Evolutionary conservation across 1,284 basidiomycete species (phyloP), one percentile per base, ranked within the genome.

Genomic region (Leccinum fallax): DNA sequence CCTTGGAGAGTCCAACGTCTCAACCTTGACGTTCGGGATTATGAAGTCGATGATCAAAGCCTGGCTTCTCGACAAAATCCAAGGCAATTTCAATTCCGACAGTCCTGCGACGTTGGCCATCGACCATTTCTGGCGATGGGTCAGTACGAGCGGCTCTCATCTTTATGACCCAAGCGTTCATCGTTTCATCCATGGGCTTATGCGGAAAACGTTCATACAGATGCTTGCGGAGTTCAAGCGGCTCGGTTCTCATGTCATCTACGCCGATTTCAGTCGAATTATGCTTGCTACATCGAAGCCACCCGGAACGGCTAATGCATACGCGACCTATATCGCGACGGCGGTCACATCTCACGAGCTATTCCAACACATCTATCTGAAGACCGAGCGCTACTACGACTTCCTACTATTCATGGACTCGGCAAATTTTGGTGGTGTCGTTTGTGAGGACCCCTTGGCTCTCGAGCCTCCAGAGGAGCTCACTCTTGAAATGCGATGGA

Each of bases 81-180:
- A 85, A 55, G 79, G 82, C 63, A 82, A 85, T 63, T 83, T 83
- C 53, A 82, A 85, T 63, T 83, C 83, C 53, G 82, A 84, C 38
- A 85, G 86, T 60, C 86, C 90, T 0, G 85, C 88, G 0, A 83
- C 85, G 7, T 71, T 92, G 7, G 83, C 85, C 0, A 84, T 93
- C 57, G 94, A 97, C 72, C 95, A 98, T 75, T 98, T 99, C 78
- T 98, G 96, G 95, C 84, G 97, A 34, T 99, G 97, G 97, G 85
- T 97, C 65, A 93, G 89, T 70, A 95, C 93, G 2, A 87, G 85
- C 54, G 82, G 88, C 3, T 93, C 95, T 34, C 85, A 89, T 63
- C 87, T 99, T 81, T 97, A 95, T 72, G 97, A 99, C 74, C 91
- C 96, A 1, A 92, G 94, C 57, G 83, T 99, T 6, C 95, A 98